Evolutionary conservation across 495 filamentous ascomycete species (phyloP).

Genomic region (Symbiotaphrina buchneri): DNA sequence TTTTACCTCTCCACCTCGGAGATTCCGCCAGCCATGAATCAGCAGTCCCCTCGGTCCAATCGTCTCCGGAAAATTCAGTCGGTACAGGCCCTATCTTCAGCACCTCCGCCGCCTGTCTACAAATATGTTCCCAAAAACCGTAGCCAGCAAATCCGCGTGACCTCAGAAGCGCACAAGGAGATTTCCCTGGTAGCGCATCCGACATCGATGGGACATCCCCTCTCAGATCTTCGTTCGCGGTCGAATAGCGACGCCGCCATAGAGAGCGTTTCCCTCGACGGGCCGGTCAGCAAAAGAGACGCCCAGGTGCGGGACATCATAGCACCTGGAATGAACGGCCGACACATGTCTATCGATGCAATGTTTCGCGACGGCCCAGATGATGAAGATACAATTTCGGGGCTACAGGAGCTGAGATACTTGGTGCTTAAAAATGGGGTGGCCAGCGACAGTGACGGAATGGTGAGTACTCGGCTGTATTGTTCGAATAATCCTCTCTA

Average conservation of each 20-base stretch:
- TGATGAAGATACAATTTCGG: slow-evolving; percentile 36
- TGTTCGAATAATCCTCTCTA: slow-evolving; percentile 1
- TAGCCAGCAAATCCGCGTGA: too few species aligned
- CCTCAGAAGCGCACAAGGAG: too few species aligned
- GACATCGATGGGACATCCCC: slow-evolving; percentile 16
- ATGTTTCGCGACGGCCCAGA: slow-evolving; percentile 53
- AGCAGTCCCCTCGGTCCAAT: too few species aligned
- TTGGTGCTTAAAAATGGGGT: slow-evolving; percentile 60
- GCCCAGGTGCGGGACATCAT: slow-evolving; percentile 27
- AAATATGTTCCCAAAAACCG: too few species aligned
- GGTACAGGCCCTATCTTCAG: too few species aligned
- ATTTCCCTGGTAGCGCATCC: slow-evolving; percentile 8
- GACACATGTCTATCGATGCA: slow-evolving; percentile 31
- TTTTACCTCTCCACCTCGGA: too few species aligned
- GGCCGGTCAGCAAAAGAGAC: slow-evolving; percentile 17
- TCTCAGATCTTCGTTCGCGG: slow-evolving; percentile 36
- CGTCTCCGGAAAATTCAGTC: too few species aligned
- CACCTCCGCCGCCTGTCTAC: too few species aligned
- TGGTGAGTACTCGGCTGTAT: slow-evolving; percentile 33
- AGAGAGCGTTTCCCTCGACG: slow-evolving; percentile 13
- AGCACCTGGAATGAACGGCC: slow-evolving; percentile 27
- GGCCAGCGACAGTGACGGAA: slow-evolving; percentile 68
- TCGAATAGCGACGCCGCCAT: slow-evolving; percentile 51
- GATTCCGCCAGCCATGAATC: too few species aligned
- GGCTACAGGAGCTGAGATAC: slow-evolving; percentile 51